Conservation (phyloP, 169 alveolate species). For the Eimeria sp. region DNA sequence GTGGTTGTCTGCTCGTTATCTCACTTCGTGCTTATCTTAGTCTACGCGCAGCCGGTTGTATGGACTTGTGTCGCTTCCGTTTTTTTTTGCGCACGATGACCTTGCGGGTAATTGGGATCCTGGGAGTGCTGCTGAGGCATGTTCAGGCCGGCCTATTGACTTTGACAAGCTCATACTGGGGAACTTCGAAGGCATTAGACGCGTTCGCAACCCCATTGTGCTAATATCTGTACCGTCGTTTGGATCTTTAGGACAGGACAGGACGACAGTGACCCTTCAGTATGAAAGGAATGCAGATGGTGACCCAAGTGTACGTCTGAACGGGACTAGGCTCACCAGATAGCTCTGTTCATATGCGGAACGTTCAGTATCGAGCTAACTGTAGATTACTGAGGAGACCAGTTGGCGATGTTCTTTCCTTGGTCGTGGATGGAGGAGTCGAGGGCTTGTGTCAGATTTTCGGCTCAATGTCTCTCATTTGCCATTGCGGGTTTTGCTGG, state of each 20-base stretch:
- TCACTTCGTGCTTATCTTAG: background rate
- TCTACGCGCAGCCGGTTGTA: slow-evolving; percentile 1
- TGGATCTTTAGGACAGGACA: slow-evolving; percentile 74
- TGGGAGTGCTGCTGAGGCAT: background rate
- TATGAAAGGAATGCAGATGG: slow-evolving; percentile 73
- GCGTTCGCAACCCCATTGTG: slow-evolving; percentile 74
- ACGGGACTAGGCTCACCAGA: background rate
- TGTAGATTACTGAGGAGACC: background rate
- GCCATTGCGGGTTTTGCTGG: slow-evolving; percentile 24
- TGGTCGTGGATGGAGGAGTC: background rate
- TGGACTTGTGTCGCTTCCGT: background rate
- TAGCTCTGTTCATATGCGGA: background rate
- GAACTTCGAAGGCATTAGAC: slow-evolving; percentile 64
- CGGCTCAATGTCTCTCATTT: background rate
- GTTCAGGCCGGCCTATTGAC: slow-evolving; percentile 64
- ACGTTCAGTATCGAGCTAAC: background rate
- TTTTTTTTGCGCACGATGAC: background rate
- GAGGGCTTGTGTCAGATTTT: background rate
- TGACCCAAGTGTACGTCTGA: slow-evolving; percentile 72
- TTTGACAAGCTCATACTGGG: slow-evolving; percentile 44
- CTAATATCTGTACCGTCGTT: slow-evolving; percentile 52
- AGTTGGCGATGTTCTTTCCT: background rate
- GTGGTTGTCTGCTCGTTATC: background rate
- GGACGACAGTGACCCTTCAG: slow-evolving; percentile 1
- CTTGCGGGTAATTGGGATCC: background rate